Conservation (phyloP, 1,139 yeast species). For the Williopsis jadinii region DNA sequence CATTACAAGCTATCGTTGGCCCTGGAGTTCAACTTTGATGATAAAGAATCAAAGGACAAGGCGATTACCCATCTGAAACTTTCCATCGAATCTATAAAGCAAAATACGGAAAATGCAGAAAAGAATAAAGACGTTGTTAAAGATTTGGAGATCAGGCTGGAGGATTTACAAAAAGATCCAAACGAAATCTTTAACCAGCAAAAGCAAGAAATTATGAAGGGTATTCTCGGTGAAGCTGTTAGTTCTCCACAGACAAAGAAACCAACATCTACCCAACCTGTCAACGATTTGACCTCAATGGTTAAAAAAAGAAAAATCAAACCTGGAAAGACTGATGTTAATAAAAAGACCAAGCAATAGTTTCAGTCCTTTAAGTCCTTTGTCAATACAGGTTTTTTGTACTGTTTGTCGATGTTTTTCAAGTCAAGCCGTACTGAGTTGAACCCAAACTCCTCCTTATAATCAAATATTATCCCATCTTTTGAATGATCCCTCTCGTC, state of each 20-base stretch:
- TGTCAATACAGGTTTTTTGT: background rate
- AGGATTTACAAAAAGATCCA: slow-evolving; percentile 49
- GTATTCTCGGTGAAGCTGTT: slow-evolving; percentile 51
- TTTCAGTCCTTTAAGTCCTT: background rate
- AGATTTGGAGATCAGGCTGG: slow-evolving; percentile 29
- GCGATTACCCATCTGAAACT: slow-evolving; percentile 53
- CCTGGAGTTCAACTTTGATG: slow-evolving; percentile 58
- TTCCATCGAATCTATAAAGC: slow-evolving; percentile 56
- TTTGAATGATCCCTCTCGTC: slow-evolving; percentile 1
- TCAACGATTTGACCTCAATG: slow-evolving; percentile 51
- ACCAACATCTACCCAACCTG: slow-evolving; percentile 19
- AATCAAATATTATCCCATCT: slow-evolving; percentile 10
- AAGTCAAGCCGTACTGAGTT: slow-evolving; percentile 11
- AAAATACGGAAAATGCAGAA: slow-evolving; percentile 13
- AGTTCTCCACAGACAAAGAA: slow-evolving; percentile 13
- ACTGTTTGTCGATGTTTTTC: slow-evolving; percentile 1
- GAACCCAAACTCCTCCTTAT: slow-evolving; percentile 18
- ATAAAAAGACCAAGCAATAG: slow-evolving; percentile 13
- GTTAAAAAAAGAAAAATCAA: slow-evolving; percentile 45
- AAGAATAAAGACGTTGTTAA: slow-evolving; percentile 22
- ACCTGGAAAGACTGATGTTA: slow-evolving; percentile 2
- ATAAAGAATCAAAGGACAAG: slow-evolving; percentile 33
- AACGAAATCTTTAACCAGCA: slow-evolving; percentile 45
- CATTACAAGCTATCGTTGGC: slow-evolving; percentile 81
- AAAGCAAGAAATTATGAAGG: slow-evolving; percentile 53